Percentiles rank a stretch among this genome's conserved stretches.
These are phyloP conservation scores for Tephrocybe rancida DNA, from an alignment of 768 basidiomycete genomes.

Conservation along the genomic window DNA sequence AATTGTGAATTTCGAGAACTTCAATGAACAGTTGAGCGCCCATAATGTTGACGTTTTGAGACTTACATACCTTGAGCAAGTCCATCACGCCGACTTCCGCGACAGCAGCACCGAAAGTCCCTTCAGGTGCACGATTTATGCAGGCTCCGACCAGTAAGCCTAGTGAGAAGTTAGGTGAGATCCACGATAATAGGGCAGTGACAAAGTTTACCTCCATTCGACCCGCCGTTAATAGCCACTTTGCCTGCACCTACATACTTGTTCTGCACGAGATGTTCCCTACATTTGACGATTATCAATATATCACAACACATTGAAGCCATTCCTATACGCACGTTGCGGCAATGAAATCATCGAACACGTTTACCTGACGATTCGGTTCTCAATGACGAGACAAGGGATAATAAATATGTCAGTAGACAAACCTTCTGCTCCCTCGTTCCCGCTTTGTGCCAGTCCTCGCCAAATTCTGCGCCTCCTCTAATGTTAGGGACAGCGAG, in stretches of 20 bases:
- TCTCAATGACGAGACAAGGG: slow-evolving; percentile 7
- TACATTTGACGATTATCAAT: slow-evolving; percentile 25
- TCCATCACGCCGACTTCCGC: slow-evolving; percentile 86
- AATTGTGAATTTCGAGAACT: slow-evolving; percentile 80
- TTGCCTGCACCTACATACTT: slow-evolving; percentile 71
- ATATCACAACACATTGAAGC: background rate
- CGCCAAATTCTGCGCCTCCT: slow-evolving; percentile 80
- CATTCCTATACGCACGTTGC: slow-evolving; percentile 56
- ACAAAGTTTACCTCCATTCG: slow-evolving; percentile 67
- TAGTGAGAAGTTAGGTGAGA: slow-evolving; percentile 22
- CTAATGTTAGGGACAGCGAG: slow-evolving; percentile 63
- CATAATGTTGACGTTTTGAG: background rate
- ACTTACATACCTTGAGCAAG: slow-evolving; percentile 61
- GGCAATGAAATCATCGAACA: slow-evolving; percentile 83
- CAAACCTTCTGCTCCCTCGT: slow-evolving; percentile 68
- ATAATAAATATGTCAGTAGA: no score
- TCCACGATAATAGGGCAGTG: background rate
- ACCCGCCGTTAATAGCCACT: slow-evolving; percentile 76
- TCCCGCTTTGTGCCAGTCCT: slow-evolving; percentile 82
- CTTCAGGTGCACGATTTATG: slow-evolving; percentile 74
- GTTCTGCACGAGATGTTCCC: slow-evolving; percentile 72
- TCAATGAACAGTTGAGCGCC: background rate
- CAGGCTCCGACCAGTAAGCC: slow-evolving; percentile 87
- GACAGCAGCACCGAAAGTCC: slow-evolving; percentile 75
- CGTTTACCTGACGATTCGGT: slow-evolving; percentile 55